Evolutionary conservation across 768 basidiomycete species (phyloP).

Genomic region (Hebeloma cylindrosporum): DNA sequence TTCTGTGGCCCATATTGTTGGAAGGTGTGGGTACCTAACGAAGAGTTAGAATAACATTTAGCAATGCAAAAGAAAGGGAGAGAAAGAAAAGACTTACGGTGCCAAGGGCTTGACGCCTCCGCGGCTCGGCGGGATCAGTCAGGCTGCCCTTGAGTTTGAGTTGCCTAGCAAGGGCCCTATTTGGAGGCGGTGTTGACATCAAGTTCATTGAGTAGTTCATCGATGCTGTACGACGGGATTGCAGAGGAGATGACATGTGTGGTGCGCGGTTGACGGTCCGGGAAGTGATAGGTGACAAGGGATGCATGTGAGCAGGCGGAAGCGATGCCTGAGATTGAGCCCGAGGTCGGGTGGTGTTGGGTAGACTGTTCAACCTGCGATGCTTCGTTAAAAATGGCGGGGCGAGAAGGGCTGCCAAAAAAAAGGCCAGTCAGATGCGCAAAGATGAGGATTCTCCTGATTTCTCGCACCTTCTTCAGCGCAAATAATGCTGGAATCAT

Average conservation of each 20-base stretch:
- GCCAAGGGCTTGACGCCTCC: constrained; percentile 45
- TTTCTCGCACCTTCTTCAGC: constrained; percentile 46
- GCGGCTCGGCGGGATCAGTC: constrained; percentile 65
- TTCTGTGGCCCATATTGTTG: constrained; percentile 27
- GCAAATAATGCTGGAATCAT: constrained; percentile 46
- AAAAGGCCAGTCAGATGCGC: constrained; percentile 20
- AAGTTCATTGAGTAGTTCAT: constrained; percentile 36
- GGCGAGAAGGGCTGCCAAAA: constrained; percentile 49
- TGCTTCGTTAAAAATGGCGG: constrained; percentile 52
- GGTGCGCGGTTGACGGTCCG: constrained; percentile 28
- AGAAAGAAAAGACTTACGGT: constrained; percentile 29
- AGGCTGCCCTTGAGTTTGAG: constrained; percentile 68
- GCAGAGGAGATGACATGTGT: constrained; percentile 34
- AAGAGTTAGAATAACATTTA: constrained; percentile 8
- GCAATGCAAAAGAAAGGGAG: constrained; percentile 14
- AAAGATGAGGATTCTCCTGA: not conserved
- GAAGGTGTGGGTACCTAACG: constrained; percentile 35
- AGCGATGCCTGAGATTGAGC: constrained; percentile 56
- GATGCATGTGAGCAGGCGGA: constrained; percentile 30
- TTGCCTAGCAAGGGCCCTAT: constrained; percentile 50
- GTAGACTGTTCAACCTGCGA: constrained; percentile 26
- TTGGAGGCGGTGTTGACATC: constrained; percentile 69
- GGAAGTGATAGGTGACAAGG: constrained; percentile 37
- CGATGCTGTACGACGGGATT: constrained; percentile 29
- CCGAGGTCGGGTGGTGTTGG: constrained; percentile 51